A percentile compares a stretch with the other conserved stretches of the same genome.
Evolutionary conservation across 257 asterid genomes (phyloP).

Genomic region (Penstemon barbatus): DNA sequence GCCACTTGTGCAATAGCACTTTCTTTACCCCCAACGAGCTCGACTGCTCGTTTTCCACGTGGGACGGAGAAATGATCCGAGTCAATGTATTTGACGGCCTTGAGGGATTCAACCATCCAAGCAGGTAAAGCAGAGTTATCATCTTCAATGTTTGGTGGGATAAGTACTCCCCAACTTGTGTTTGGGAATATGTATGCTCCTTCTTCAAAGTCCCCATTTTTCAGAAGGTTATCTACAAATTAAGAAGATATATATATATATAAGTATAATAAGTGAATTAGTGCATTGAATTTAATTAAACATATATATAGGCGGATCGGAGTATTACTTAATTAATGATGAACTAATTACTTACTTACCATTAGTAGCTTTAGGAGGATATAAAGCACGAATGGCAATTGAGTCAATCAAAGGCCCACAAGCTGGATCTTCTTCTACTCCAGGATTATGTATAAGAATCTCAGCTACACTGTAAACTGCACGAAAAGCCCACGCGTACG

Average conservation of each 20-base stretch:
- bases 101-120: conserved; percentile 95
- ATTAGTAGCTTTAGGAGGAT: conserved; percentile 82
- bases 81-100: conserved; percentile 87
- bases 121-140: conserved; percentile 89
- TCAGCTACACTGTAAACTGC: conserved; percentile 42
- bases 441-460: conserved; percentile 80
- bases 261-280: too few species aligned
- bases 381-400: conserved; percentile 64
- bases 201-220: conserved; percentile 89
- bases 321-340: background rate
- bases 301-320: too few species aligned
- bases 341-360: conserved; percentile 43
- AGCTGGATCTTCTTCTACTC: conserved; percentile 91
- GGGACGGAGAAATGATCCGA: conserved; percentile 87
- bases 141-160: conserved; percentile 93
- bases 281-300: background rate
- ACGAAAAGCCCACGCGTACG: conserved; percentile 87
- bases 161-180: conserved; percentile 86
- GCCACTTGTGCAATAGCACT: conserved; percentile 92
- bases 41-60: conserved; percentile 69
- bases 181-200: conserved; percentile 93
- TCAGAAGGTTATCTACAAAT: conserved; percentile 57
- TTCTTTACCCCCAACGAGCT: conserved; percentile 91
- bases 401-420: conserved; percentile 95
- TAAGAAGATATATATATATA: too few species aligned